Percentiles rank a stretch among this genome's conserved stretches.
Evolutionary conservation across 2,329 filamentous ascomycete species (phyloP).

Genomic region (Plectosphaerella sp.): DNA sequence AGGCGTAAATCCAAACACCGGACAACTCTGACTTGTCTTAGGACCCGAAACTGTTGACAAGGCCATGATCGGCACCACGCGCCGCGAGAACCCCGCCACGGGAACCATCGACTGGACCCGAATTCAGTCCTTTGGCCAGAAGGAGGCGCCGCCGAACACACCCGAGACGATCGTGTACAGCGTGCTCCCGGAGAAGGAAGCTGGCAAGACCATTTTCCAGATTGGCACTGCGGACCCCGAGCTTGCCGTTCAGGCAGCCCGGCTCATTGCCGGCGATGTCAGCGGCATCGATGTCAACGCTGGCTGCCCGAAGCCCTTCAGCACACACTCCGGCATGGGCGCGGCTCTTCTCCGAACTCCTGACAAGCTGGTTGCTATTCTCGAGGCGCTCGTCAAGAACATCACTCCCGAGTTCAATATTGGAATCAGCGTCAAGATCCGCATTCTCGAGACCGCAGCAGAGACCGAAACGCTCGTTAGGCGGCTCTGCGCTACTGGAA

Average conservation of each 20-base stretch:
- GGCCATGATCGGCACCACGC: conserved; percentile 81
- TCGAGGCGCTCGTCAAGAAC: conserved; percentile 75
- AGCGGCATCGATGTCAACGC: conserved; percentile 95
- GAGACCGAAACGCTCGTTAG: conserved; percentile 75
- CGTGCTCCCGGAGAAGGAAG: conserved; percentile 73
- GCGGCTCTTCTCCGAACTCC: conserved; percentile 83
- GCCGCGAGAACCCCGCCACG: conserved; percentile 70
- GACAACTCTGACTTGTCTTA: conserved; percentile 24
- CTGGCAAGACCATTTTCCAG: conserved; percentile 77
- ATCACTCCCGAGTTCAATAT: conserved; percentile 77
- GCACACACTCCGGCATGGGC: conserved; percentile 90
- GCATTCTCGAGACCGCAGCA: conserved; percentile 72
- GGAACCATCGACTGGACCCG: conserved; percentile 83
- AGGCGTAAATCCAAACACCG: not conserved
- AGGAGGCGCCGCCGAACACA: conserved; percentile 47
- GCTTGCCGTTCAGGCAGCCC: conserved; percentile 77
- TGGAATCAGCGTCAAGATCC: conserved; percentile 95
- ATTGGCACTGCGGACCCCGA: conserved; percentile 83
- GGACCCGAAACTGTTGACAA: conserved; percentile 92
- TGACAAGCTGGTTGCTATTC: conserved; percentile 76
- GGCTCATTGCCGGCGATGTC: conserved; percentile 80
- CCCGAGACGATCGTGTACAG: conserved; percentile 75
- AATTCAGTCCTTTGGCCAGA: conserved; percentile 64
- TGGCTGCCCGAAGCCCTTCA: conserved; percentile 97
- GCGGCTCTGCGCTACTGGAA: conserved; percentile 78